Evolutionary conservation across 805 yeast species (phyloP).

Genomic region (Candida palmyrensis): DNA sequence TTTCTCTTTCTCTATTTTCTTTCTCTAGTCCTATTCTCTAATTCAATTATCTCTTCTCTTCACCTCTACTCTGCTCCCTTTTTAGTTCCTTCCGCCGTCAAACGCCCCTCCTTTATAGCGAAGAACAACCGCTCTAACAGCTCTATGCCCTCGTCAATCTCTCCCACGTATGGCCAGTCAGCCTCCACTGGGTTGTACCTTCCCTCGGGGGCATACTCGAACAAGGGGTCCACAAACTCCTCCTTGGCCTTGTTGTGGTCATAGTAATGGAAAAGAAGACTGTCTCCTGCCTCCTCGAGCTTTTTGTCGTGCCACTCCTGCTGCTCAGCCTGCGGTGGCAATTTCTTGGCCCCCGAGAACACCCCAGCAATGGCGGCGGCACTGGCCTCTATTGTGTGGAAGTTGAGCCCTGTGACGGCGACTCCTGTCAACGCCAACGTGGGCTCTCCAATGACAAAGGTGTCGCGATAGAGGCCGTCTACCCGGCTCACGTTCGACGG

Average conservation of each 20-base stretch:
- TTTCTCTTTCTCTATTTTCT: no score
- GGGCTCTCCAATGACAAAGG: slow-evolving; percentile 39
- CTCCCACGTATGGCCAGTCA: slow-evolving; percentile 19
- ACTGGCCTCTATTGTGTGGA: slow-evolving; percentile 45
- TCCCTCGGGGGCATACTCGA: slow-evolving; percentile 18
- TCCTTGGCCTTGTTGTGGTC: slow-evolving; percentile 17
- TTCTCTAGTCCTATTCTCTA: no score
- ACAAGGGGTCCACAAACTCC: slow-evolving; percentile 22
- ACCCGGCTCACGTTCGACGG: slow-evolving; percentile 26
- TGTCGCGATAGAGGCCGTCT: slow-evolving; percentile 31
- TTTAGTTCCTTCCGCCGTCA: slow-evolving; percentile 15
- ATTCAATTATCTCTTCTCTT: no score
- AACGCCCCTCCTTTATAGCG: slow-evolving; percentile 15
- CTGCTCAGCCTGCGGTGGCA: slow-evolving; percentile 41
- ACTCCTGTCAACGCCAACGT: slow-evolving; percentile 38
- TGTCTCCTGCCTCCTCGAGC: slow-evolving; percentile 15
- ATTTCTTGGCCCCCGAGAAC: slow-evolving; percentile 35
- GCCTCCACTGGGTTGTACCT: slow-evolving; percentile 26
- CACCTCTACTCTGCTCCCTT: no score
- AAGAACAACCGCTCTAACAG: slow-evolving; percentile 19
- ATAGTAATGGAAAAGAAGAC: slow-evolving; percentile 30
- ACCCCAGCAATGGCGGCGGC: slow-evolving; percentile 58
- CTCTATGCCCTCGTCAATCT: slow-evolving; percentile 15
- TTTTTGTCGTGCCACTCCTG: slow-evolving; percentile 24
- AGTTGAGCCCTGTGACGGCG: slow-evolving; percentile 39